Base-by-base conservation (phyloP, 108 stramenopile species). In the Nannochloropsis gaditana region DNA sequence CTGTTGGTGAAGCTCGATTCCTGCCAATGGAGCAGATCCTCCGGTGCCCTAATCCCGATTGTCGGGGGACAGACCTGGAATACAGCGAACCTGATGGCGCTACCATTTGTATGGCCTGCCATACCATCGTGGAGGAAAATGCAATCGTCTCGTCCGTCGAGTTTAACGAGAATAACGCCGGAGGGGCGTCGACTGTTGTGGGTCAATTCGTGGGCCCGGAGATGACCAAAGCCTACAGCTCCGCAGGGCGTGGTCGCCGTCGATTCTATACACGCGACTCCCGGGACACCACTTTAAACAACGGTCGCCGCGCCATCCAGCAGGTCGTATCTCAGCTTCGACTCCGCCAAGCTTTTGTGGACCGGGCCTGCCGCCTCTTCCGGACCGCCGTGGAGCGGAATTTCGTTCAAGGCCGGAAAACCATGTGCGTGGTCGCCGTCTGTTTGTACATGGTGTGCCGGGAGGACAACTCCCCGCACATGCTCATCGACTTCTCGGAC, bases 401-500 rank as follows among this genome's bases (percentile, higher is more conserved):
- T 90, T 97, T 97, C 91, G 94, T 95, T 0, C 95, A 96, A 84
- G 98, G 98, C 9, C 85, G 96, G 41, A 89, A 93, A 81, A 95
- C 95, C 21, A 89, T 93, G 44, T 94, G 96, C 89, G 96, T 99
- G 5, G 94, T 98, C 3, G 97, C 97, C 15, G 96, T 97, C 5
- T 98, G 97, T 89, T 90, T 99, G 89, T 99, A 98, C 90, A 98
- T 97, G 84, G 94, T 96, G 21, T 98, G 97, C 92, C 93, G 99
- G 81, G 96, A 97, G 89, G 93, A 97, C 85, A 95, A 96, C 87
- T 93, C 93, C 80, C 96, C 98, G 84, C 96, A 97, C 89, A 95
- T 98, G 97, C 90, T 99, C 82, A 96, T 99, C 90, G 99, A 99
- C 91, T 98, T 99, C 87, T 92, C 92, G 43, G 99, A 99, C 88